A percentile compares a stretch with the other conserved stretches of the same genome.
phyloP scores from a whole-genome alignment of 164 flowering plant species.

The Chloranthus sessilifolius region DNA sequence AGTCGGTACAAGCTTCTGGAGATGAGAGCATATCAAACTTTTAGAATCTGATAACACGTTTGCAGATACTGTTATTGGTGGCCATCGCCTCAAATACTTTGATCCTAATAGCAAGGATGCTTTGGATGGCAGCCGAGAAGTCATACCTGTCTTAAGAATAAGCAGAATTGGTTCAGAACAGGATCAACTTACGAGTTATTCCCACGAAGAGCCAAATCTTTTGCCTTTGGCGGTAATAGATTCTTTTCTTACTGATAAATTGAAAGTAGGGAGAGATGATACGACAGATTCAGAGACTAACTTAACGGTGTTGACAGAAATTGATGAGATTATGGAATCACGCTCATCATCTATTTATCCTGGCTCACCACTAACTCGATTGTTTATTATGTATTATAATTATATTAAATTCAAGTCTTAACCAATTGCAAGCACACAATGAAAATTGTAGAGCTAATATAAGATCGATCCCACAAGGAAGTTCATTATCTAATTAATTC shows the following conservation, averaged over 20 bases:
- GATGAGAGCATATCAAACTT: constrained; percentile 45
- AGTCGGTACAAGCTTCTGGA: constrained; percentile 43
- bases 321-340: constrained; percentile 40
- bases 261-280: constrained; percentile 9
- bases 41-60: constrained; percentile 44
- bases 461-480: too few relatives aligned
- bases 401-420: too few relatives aligned
- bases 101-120: constrained; percentile 22
- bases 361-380: constrained; percentile 83
- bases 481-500: too few relatives aligned
- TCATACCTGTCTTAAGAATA: constrained; percentile 6
- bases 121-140: constrained; percentile 18
- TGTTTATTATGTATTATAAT: too few relatives aligned
- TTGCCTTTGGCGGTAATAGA: constrained; percentile 12
- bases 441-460: too few relatives aligned
- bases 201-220: too few relatives aligned
- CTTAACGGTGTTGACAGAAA: constrained; percentile 22
- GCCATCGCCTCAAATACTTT: constrained; percentile 19
- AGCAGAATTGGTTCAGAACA: constrained; percentile 17
- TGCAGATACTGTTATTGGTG: constrained; percentile 28
- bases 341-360: constrained; percentile 37
- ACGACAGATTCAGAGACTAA: constrained; percentile 17
- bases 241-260: constrained; percentile 13
- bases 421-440: too few relatives aligned
- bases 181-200: constrained; percentile 20